Evolutionary conservation across 495 filamentous ascomycete species (phyloP).

Genomic region (Penicillium riverlandense): DNA sequence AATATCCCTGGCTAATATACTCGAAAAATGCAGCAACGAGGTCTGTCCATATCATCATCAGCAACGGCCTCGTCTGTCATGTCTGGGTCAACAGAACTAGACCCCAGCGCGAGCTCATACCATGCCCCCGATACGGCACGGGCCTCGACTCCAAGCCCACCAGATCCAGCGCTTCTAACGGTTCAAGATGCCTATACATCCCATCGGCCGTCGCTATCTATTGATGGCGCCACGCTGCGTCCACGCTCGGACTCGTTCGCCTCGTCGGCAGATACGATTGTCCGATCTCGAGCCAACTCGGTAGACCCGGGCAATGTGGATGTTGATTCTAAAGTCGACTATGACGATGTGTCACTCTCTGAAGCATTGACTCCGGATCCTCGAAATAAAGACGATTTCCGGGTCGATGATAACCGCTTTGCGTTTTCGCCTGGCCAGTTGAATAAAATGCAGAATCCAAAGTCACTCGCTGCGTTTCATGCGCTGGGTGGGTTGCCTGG

Average conservation of each 20-base stretch:
- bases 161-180: conserved; percentile 17
- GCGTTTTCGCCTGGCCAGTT: conserved; percentile 64
- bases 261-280: conserved; percentile 31
- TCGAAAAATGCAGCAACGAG: too few species aligned
- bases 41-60: conserved; percentile 14
- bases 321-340: conserved; percentile 14
- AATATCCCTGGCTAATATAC: neutral
- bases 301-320: conserved; percentile 16
- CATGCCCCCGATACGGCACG: conserved; percentile 23
- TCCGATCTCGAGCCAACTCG: conserved; percentile 38
- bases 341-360: conserved; percentile 39
- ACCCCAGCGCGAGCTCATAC: conserved; percentile 15
- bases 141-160: neutral
- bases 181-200: conserved; percentile 20
- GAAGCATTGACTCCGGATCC: conserved; percentile 61
- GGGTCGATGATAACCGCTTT: conserved; percentile 60
- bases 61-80: conserved; percentile 11
- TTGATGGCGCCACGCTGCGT: conserved; percentile 45
- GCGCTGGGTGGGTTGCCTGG: conserved; percentile 61
- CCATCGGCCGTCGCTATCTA: conserved; percentile 31
- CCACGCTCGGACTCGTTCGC: conserved; percentile 41
- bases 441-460: conserved; percentile 69
- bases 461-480: conserved; percentile 63
- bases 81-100: conserved; percentile 16
- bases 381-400: conserved; percentile 56